These are phyloP conservation scores for Populus trichocarpa DNA, from an alignment of 441 rosid genomes.

Conservation along the genomic window DNA sequence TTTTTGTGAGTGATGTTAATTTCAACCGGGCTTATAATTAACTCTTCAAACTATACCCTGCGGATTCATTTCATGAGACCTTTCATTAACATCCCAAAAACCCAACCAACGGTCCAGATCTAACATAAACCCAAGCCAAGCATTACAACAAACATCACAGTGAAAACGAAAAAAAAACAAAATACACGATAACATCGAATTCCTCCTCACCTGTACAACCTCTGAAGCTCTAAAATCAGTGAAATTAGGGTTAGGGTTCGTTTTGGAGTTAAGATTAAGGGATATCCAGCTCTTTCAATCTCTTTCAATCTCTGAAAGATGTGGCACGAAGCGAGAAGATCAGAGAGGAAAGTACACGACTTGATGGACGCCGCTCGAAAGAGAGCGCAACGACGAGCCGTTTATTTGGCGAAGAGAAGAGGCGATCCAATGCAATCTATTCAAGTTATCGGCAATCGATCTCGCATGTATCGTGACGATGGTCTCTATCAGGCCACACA, in stretches of 20 bases:
- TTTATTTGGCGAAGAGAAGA: slow-evolving; percentile 82
- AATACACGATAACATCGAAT: not conserved
- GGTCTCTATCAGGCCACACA: slow-evolving; percentile 85
- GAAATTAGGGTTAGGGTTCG: slow-evolving; percentile 7
- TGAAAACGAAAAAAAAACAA: not conserved
- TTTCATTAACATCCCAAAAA: not conserved
- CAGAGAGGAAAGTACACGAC: slow-evolving; percentile 96
- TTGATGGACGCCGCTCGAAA: slow-evolving; percentile 99
- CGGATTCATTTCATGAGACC: not conserved
- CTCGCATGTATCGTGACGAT: slow-evolving; percentile 72
- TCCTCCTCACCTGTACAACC: not conserved
- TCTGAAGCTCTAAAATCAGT: not conserved
- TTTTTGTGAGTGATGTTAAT: too few relatives aligned
- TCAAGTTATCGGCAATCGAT: slow-evolving; percentile 68
- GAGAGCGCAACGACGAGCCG: slow-evolving; percentile 89
- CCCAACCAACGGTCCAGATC: slow-evolving; percentile 5
- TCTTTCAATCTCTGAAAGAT: slow-evolving; percentile 30
- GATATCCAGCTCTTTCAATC: not conserved
- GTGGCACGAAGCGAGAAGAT: slow-evolving; percentile 99
- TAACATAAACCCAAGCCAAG: not conserved
- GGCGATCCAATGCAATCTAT: slow-evolving; percentile 95
- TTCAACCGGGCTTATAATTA: too few relatives aligned
- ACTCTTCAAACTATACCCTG: too few relatives aligned
- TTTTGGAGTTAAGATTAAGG: not conserved
- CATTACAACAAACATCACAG: not conserved